Evolutionary conservation across 495 filamentous ascomycete genomes (phyloP), one percentile per base, ranked within the genome.

Genomic region (Xylaria castorea): DNA sequence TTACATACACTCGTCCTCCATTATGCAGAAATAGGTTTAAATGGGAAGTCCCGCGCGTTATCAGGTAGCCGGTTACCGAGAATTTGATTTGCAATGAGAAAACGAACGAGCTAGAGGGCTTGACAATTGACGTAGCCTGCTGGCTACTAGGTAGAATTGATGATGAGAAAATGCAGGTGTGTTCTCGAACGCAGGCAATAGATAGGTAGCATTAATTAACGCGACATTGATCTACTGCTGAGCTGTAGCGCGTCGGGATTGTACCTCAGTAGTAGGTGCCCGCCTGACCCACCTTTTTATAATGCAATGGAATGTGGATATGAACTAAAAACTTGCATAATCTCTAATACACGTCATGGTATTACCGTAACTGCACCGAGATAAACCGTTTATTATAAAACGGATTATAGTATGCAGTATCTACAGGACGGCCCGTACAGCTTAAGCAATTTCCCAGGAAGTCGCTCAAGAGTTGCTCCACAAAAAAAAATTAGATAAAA

Each of bases 1-100:
- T 32, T n/a, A 74, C 81, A 74, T 83, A 89, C 88, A 90, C 63
- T 85, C 87, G 48, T 83, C 87, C 76, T 87, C 82, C 78, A 80
- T 80, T 25, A 70, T 70, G 68, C 53, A 46, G 51, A 46, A 67
- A 32, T 2, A 18, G 22, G 27, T 34, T 55, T 44, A 11, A 14
- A 61, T 38, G 2, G 58, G 8, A 61, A 61, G 58, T 2, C n/a
- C n/a, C n/a, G n/a, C 58, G 58, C 34, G 6, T 36, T 61, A 22
- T 61, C 32, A 61, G n/a, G 34, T 11, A 61, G 58, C 14, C 3
- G 34, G 8, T 36, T 36, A 12, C 16, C 32, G 7, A 61, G 5
- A 44, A 18, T 20, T 44, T 1, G 8, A 27, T 64, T 30, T 14
- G 22, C 11, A 25, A 38, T 40, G 20, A 38, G 60, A 22, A 42